Conservation (phyloP, 805 yeast species). For the Wickerhamia fluorescens region DNA sequence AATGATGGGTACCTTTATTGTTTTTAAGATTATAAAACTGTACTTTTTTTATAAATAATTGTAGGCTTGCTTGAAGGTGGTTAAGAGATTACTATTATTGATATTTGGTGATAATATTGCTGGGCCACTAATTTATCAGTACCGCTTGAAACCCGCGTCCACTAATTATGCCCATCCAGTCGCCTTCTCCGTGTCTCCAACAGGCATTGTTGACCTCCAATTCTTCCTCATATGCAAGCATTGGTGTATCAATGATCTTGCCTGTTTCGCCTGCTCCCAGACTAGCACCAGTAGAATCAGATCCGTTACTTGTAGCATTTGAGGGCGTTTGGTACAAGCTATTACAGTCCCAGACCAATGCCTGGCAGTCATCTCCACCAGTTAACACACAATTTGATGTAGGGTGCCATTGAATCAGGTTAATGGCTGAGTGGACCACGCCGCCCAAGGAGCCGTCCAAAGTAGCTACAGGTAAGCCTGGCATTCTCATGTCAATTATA, state of each 20-base stretch:
- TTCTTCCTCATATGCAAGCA: constrained; percentile 51
- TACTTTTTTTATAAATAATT: too few relatives aligned
- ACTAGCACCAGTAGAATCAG: neutral
- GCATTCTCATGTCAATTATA: constrained; percentile 78
- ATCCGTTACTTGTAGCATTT: constrained; percentile 5
- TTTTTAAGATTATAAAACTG: neutral
- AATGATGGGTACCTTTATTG: neutral
- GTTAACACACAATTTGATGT: constrained; percentile 50
- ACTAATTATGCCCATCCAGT: constrained; percentile 72
- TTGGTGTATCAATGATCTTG: constrained; percentile 24
- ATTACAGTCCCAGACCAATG: constrained; percentile 59
- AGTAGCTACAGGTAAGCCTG: constrained; percentile 71
- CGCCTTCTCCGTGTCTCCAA: constrained; percentile 62
- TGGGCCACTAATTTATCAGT: constrained; percentile 7
- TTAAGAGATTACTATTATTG: neutral
- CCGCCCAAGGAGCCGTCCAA: constrained; percentile 50
- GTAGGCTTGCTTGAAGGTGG: neutral
- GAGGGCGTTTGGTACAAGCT: constrained; percentile 8
- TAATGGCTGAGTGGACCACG: constrained; percentile 54
- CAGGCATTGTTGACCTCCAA: constrained; percentile 71
- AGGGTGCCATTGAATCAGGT: constrained; percentile 83
- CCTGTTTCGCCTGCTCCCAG: constrained; percentile 5
- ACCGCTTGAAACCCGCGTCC: constrained; percentile 68
- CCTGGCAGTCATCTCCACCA: constrained; percentile 72
- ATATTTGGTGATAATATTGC: neutral